phyloP scores from a whole-genome alignment of 257 asterid species.

The Solanum pimpinellifolium region DNA sequence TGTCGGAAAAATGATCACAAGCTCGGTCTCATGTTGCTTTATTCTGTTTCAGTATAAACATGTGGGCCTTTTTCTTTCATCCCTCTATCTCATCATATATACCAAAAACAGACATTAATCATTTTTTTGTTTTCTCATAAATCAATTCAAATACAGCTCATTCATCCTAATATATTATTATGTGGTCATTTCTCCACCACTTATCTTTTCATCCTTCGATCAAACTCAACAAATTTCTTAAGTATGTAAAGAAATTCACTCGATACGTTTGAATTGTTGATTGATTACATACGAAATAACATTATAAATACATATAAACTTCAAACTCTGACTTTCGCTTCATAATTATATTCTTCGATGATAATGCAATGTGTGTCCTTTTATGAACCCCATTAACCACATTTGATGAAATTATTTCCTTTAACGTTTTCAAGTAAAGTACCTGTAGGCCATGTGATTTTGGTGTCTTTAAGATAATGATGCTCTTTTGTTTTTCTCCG shows the following conservation, averaged over 20 bases:
- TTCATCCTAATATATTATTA: neutral
- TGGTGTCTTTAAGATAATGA: neutral
- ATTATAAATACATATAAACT: neutral
- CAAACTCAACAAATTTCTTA: rapidly evolving
- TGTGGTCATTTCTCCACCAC: neutral
- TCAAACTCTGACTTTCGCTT: rapidly evolving
- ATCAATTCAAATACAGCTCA: neutral
- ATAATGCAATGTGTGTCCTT: neutral
- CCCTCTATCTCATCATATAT: neutral
- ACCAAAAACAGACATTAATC: neutral
- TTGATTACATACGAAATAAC: rapidly evolving
- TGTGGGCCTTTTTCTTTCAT: slow-evolving; percentile 9
- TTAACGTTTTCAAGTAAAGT: neutral
- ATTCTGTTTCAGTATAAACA: slow-evolving; percentile 17
- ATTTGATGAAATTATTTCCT: neutral
- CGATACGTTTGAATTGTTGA: too few relatives aligned
- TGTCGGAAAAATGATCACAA: slow-evolving; percentile 23
- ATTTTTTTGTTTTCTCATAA: neutral
- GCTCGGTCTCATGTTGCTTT: slow-evolving; percentile 9
- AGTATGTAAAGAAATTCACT: neutral
- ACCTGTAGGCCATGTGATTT: neutral
- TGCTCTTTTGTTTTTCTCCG: neutral
- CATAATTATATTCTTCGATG: neutral
- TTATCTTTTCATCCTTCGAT: neutral
- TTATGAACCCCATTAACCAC: neutral